A percentile compares a stretch with the other conserved stretches of the same genome.
phyloP scores from a whole-genome alignment of 768 basidiomycete species.

The Sarcodon sp. region DNA sequence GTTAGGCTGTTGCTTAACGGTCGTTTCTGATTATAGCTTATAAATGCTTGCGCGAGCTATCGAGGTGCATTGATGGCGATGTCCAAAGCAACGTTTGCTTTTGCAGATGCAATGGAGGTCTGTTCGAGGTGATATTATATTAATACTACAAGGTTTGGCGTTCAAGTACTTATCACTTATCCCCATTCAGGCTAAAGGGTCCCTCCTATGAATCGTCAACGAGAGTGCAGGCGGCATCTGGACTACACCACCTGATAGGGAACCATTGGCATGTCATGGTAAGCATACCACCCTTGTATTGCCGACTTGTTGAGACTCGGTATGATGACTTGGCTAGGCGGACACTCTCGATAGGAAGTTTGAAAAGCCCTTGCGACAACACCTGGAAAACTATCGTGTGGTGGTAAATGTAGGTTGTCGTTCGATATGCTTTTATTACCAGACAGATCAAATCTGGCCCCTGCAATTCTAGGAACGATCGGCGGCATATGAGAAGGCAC shows the following conservation, averaged over 20 bases:
- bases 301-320: neutral
- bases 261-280: slow-evolving; percentile 92
- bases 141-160: neutral
- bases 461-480: slow-evolving; percentile 63
- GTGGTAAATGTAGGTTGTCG: slow-evolving; percentile 46
- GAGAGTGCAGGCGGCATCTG: slow-evolving; percentile 74
- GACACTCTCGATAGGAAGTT: slow-evolving; percentile 81
- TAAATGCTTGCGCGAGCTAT: slow-evolving; percentile 67
- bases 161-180: neutral
- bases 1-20: slow-evolving; percentile 1
- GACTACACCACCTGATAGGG: slow-evolving; percentile 82
- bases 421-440: neutral
- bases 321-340: slow-evolving; percentile 32
- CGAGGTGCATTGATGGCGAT: slow-evolving; percentile 69
- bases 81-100: slow-evolving; percentile 72
- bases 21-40: slow-evolving; percentile 34
- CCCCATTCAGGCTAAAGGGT: slow-evolving; percentile 48
- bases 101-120: slow-evolving; percentile 78
- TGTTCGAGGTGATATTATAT: slow-evolving; percentile 56
- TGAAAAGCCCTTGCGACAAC: slow-evolving; percentile 80
- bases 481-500: slow-evolving; percentile 65
- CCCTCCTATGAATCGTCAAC: slow-evolving; percentile 72
- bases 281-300: slow-evolving; percentile 14
- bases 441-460: neutral
- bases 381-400: slow-evolving; percentile 67